Evolutionary conservation across 225 moss, liverwort and hornwort species (phyloP).

Genomic region (Thuidium tamariscinum): DNA sequence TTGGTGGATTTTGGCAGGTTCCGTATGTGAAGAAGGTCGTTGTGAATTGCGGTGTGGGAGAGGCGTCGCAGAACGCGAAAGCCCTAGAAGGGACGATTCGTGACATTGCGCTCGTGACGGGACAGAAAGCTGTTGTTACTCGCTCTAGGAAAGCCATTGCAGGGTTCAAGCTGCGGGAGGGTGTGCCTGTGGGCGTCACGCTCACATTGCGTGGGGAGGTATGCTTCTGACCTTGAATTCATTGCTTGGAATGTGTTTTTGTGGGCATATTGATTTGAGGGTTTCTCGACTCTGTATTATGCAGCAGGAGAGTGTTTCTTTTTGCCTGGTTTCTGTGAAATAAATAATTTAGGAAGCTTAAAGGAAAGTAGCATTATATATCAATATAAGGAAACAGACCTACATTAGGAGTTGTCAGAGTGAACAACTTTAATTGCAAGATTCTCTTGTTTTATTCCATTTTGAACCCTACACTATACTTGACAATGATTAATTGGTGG

Average conservation of each 20-base stretch:
- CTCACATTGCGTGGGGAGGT: conserved; percentile 89
- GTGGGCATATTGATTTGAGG: background rate
- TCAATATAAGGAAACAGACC: background rate
- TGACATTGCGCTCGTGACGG: conserved; percentile 63
- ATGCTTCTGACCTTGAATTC: background rate
- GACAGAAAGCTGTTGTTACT: conserved; percentile 73
- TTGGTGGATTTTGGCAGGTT: conserved; percentile 26
- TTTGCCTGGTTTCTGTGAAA: background rate
- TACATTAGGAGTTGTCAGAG: background rate
- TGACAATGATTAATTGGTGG: background rate
- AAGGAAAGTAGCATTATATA: background rate
- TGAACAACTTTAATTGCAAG: no score
- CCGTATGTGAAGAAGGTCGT: conserved; percentile 63
- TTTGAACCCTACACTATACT: background rate
- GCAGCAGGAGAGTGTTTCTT: background rate
- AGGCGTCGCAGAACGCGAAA: conserved; percentile 93
- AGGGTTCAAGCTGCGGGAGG: conserved; percentile 78
- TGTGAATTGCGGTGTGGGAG: conserved; percentile 92
- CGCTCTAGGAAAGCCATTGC: conserved; percentile 91
- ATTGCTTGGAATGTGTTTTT: background rate
- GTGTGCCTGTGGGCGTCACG: conserved; percentile 76
- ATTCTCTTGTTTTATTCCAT: background rate
- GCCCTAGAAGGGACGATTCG: conserved; percentile 79
- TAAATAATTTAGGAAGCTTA: background rate
- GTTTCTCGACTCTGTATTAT: background rate